Evolutionary conservation across 106 monocot genomes (phyloP), one percentile per base, ranked within the genome.

Genomic region (Acorus calamus): DNA sequence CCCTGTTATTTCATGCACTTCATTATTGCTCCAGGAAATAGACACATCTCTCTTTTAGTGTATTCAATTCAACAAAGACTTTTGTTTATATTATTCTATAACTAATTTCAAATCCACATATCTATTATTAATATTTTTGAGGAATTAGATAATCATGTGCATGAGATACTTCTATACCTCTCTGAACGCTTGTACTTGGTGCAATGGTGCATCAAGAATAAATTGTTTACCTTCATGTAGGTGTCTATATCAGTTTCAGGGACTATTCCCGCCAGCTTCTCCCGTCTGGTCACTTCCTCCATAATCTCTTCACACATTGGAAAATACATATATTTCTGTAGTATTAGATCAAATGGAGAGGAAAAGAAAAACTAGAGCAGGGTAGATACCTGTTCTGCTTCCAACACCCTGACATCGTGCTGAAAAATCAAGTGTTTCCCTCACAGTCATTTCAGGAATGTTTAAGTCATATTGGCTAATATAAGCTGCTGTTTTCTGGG

Each of bases 351-450:
- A n/a, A 3, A 4, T 10, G 8, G 7, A 41, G 14, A 28, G 28
- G 28, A 0, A 1, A 28, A 28, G 1, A 28, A 28, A 28, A 28
- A 28, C 28, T 28, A 28, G 28, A 28, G 28, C 1, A 28, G 1
- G 28, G 28, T 28, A 28, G 0, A 28, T 76, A 89, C 89, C 84
- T 68, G 81, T 82, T 80, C 85, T 76, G 71, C 67, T 85, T 14
- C 84, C 84, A 72, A 89, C 84, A 45, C 89, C 89, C 70, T 89
- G 89, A 77, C 76, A 89, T 47, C 84, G 72, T 67, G 89, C 84
- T 13, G 89, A 81, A 55, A 82, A 89, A 67, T 89, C 84, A 55
- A 89, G 50, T 12, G 71, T 79, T 61, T 89, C 89, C 62, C 89
- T 76, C 57, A 89, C 88, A 2, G 88, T 89, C 84, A 89, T 89